A percentile compares a stretch with the other conserved stretches of the same genome.
These are phyloP conservation scores for Eucalyptus curtisii DNA, from an alignment of 345 rosid genomes.

Conservation along the genomic window DNA sequence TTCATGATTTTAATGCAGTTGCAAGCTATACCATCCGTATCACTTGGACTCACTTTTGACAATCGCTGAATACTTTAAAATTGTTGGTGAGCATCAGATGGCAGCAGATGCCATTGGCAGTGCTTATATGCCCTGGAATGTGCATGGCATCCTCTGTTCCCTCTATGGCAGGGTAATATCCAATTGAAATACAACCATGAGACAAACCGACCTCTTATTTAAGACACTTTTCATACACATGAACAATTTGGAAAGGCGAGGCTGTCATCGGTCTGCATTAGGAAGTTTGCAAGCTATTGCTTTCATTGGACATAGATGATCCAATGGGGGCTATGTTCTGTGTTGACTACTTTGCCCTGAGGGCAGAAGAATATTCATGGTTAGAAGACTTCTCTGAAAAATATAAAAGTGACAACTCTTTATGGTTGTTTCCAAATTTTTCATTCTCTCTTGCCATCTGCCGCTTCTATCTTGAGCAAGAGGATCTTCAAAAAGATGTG, in stretches of 20 bases:
- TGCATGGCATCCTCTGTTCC: slow-evolving; percentile 82
- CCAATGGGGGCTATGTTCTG: slow-evolving; percentile 86
- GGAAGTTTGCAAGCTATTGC: slow-evolving; percentile 87
- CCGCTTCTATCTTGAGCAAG: slow-evolving; percentile 54
- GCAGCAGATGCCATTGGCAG: slow-evolving; percentile 73
- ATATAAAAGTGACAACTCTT: slow-evolving; percentile 55
- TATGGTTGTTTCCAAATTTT: slow-evolving; percentile 87
- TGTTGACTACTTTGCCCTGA: slow-evolving; percentile 77
- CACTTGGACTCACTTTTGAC: slow-evolving; percentile 89
- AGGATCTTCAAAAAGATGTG: slow-evolving; percentile 20
- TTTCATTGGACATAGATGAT: slow-evolving; percentile 68
- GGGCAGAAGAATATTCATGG: slow-evolving; percentile 83
- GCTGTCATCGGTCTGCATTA: slow-evolving; percentile 84
- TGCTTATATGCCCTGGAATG: slow-evolving; percentile 81
- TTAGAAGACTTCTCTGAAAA: slow-evolving; percentile 67
- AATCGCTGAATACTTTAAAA: slow-evolving; percentile 83
- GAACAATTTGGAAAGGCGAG: slow-evolving; percentile 83
- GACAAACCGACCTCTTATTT: slow-evolving; percentile 71
- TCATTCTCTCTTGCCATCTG: slow-evolving; percentile 83
- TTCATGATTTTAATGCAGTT: slow-evolving; percentile 74
- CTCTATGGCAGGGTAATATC: slow-evolving; percentile 61
- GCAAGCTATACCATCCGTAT: slow-evolving; percentile 63
- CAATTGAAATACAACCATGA: slow-evolving; percentile 64
- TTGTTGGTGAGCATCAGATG: slow-evolving; percentile 77
- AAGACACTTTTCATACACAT: slow-evolving; percentile 68